Evolutionary conservation across 495 filamentous ascomycete genomes (phyloP).

Genomic region (Penicillium paxilli): DNA sequence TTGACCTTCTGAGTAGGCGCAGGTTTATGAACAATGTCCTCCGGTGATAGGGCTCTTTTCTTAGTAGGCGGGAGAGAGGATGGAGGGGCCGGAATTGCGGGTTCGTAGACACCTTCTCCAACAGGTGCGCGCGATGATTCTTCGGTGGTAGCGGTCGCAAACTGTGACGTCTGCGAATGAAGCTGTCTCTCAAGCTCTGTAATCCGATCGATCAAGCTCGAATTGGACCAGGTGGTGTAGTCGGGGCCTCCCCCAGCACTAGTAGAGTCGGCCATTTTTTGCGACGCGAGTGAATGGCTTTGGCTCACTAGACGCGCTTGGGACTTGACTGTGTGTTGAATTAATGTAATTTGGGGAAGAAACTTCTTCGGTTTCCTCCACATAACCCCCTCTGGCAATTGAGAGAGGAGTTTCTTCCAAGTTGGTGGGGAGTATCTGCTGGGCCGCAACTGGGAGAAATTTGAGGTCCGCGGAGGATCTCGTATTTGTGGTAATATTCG

Average conservation of each 20-base stretch:
- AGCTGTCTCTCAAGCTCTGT: slow-evolving; percentile 63
- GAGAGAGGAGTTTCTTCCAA: background rate
- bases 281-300: slow-evolving; percentile 3
- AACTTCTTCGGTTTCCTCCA: slow-evolving; percentile 19
- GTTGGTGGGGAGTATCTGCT: background rate
- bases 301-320: slow-evolving; percentile 15
- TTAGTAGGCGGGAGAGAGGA: slow-evolving; percentile 5
- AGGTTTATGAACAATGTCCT: slow-evolving; percentile 29
- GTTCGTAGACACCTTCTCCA: slow-evolving; percentile 19
- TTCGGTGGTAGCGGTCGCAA: slow-evolving; percentile 19
- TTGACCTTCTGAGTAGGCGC: slow-evolving; percentile 31
- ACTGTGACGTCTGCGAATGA: slow-evolving; percentile 45
- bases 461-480: slow-evolving; percentile 9
- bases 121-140: slow-evolving; percentile 12
- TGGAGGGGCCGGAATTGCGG: slow-evolving; percentile 20
- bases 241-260: slow-evolving; percentile 26
- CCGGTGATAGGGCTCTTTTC: slow-evolving; percentile 21
- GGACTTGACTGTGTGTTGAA: background rate
- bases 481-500: slow-evolving; percentile 13
- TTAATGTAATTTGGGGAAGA: background rate
- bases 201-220: slow-evolving; percentile 65
- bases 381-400: slow-evolving; percentile 23
- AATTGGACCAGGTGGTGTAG: slow-evolving; percentile 64
- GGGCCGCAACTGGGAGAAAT: background rate
- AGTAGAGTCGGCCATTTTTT: slow-evolving; percentile 15